Conservation (phyloP, 257 asterid species). For the Solanum piurae region DNA sequence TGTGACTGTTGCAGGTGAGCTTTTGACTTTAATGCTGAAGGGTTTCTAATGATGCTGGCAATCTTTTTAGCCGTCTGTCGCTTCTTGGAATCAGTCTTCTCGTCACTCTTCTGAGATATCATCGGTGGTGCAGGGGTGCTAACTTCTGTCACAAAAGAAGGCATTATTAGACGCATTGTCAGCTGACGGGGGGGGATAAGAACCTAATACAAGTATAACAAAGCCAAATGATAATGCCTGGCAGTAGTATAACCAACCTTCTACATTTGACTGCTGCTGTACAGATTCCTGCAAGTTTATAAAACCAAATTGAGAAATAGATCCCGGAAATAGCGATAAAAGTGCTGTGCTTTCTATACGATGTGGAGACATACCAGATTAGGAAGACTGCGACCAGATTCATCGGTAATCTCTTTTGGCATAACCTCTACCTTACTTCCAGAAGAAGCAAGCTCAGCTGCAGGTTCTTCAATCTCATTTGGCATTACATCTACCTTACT, state of each 20-base stretch:
- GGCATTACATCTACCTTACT: conserved; percentile 8
- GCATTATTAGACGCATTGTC: not conserved
- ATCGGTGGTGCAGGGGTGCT: conserved; percentile 58
- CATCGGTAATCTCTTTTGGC: not conserved
- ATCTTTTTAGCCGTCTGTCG: conserved; percentile 52
- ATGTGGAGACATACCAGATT: conserved; percentile 1
- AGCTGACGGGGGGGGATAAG: not conserved
- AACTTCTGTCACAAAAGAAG: conserved; percentile 11
- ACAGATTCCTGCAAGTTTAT: conserved; percentile 2
- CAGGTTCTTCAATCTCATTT: not conserved
- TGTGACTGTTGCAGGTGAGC: conserved; percentile 19
- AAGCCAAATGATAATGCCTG: not conserved
- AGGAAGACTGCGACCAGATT: not conserved
- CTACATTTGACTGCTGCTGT: conserved; percentile 2
- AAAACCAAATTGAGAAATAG: conserved; percentile 6
- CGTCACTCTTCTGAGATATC: not conserved
- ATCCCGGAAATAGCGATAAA: not conserved
- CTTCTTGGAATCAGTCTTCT: conserved; percentile 31
- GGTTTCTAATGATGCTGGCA: conserved; percentile 51
- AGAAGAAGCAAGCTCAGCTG: not conserved
- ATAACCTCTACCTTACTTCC: conserved; percentile 8
- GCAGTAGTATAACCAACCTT: conserved; percentile 16
- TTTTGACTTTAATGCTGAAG: conserved; percentile 51
- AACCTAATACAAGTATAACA: not conserved
- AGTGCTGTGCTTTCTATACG: not conserved